Evolutionary conservation across 805 yeast genomes (phyloP).

Genomic region (Isabelozyma rhagii): DNA sequence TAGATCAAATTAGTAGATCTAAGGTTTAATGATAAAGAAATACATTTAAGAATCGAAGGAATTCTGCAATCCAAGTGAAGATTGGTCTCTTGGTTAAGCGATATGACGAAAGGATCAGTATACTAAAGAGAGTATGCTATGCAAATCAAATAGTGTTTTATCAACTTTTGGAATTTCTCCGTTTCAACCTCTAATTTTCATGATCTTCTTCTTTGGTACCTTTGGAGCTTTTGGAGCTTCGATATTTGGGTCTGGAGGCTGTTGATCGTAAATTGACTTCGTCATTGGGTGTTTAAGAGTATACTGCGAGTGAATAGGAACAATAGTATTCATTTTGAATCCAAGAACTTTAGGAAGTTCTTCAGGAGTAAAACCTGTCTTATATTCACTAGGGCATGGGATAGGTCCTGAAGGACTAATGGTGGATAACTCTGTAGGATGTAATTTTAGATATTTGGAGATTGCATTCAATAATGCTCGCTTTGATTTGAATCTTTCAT

Average conservation of each 20-base stretch:
- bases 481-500: slow-evolving; percentile 42
- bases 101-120: no score
- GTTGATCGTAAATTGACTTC: slow-evolving; percentile 58
- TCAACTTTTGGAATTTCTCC: no score
- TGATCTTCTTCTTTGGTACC: slow-evolving; percentile 53
- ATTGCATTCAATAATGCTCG: slow-evolving; percentile 62
- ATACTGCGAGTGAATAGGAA: slow-evolving; percentile 82
- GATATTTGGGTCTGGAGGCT: slow-evolving; percentile 25
- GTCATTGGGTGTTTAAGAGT: slow-evolving; percentile 84
- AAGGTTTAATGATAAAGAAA: no score
- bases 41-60: no score
- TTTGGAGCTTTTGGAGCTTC: slow-evolving; percentile 38
- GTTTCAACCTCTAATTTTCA: slow-evolving; percentile 54
- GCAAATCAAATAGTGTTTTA: no score
- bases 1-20: no score
- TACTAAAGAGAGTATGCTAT: no score
- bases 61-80: no score
- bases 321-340: slow-evolving; percentile 78
- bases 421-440: slow-evolving; percentile 68
- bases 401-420: slow-evolving; percentile 49
- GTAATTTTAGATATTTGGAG: slow-evolving; percentile 55
- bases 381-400: slow-evolving; percentile 63
- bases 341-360: slow-evolving; percentile 80
- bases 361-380: slow-evolving; percentile 49
- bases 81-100: no score